Percentiles rank a stretch among this genome's conserved stretches.
Evolutionary conservation across 805 yeast genomes (phyloP).

Genomic region (Pichia thaimueangensis): DNA sequence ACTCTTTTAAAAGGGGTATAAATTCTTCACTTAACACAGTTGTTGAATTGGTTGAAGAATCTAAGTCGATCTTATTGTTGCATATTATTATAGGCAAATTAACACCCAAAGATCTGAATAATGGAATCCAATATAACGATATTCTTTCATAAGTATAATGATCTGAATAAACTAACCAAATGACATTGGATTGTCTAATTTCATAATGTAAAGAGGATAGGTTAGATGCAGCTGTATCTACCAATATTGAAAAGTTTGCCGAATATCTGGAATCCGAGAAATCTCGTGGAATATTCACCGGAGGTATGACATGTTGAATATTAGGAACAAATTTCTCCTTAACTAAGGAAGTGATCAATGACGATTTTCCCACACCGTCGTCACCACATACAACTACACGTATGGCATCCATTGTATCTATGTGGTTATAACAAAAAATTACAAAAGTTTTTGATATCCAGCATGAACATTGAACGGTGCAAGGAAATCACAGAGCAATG

Average conservation of each 20-base stretch:
- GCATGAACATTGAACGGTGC: too few relatives aligned
- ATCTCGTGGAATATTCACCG: conserved; percentile 75
- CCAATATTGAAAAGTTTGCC: conserved; percentile 59
- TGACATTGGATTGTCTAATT: conserved; percentile 79
- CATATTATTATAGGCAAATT: conserved; percentile 89
- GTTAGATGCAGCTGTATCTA: conserved; percentile 77
- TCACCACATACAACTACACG: conserved; percentile 93
- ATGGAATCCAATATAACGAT: conserved; percentile 90
- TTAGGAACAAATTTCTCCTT: conserved; percentile 77
- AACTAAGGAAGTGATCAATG: conserved; percentile 70
- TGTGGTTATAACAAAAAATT: neutral
- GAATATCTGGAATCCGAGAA: conserved; percentile 54
- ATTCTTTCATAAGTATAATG: conserved; percentile 92
- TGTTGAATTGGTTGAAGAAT: conserved; percentile 31
- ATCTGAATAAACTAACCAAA: conserved; percentile 91
- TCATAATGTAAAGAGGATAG: conserved; percentile 56
- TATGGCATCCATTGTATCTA: conserved; percentile 39
- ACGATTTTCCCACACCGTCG: conserved; percentile 82
- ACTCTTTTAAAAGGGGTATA: conserved; percentile 79
- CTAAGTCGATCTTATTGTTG: conserved; percentile 50
- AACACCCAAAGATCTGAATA: conserved; percentile 87
- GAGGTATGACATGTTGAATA: conserved; percentile 73
- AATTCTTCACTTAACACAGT: conserved; percentile 66
- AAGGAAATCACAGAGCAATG: too few relatives aligned
- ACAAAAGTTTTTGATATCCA: too few relatives aligned